Evolutionary conservation across 495 filamentous ascomycete species (phyloP).

Genomic region (Neurospora intermedia): DNA sequence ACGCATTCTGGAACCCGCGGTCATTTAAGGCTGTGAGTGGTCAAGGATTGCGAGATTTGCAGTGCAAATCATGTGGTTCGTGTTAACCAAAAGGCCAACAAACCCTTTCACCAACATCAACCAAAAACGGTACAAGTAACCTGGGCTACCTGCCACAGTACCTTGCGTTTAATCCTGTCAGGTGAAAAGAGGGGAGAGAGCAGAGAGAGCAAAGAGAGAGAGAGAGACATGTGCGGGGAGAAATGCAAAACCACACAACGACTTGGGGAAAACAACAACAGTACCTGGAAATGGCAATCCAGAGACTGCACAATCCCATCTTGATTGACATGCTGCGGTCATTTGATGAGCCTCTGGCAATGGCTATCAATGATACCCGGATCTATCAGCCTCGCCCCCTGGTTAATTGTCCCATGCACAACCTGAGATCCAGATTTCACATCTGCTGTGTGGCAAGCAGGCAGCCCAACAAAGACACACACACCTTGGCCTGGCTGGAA

Average conservation of each 20-base stretch:
- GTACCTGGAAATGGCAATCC: background rate
- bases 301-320: conserved; percentile 2
- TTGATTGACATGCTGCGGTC: conserved; percentile 8
- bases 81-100: conserved; percentile 3
- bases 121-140: conserved; percentile 16
- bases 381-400: conserved; percentile 6
- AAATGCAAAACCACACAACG: conserved; percentile 2
- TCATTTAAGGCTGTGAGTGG: conserved; percentile 6
- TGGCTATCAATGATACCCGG: conserved; percentile 15
- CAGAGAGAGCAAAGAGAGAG: conserved; percentile 7
- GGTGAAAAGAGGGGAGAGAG: background rate
- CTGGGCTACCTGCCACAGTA: background rate
- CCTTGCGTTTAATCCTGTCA: conserved; percentile 11
- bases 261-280: background rate
- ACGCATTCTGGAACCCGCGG: conserved; percentile 13
- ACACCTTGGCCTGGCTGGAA: background rate
- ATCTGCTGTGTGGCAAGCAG: background rate
- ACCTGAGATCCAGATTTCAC: conserved; percentile 8
- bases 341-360: conserved; percentile 12
- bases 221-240: conserved; percentile 6
- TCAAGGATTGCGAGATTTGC: conserved; percentile 17
- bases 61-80: conserved; percentile 7
- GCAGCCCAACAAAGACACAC: background rate
- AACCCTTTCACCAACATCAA: conserved; percentile 4
- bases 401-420: conserved; percentile 19